Percentiles rank a stretch among this genome's conserved stretches.
phyloP scores from a whole-genome alignment of 1,139 yeast genomes.

The Suhomyces guaymorum region DNA sequence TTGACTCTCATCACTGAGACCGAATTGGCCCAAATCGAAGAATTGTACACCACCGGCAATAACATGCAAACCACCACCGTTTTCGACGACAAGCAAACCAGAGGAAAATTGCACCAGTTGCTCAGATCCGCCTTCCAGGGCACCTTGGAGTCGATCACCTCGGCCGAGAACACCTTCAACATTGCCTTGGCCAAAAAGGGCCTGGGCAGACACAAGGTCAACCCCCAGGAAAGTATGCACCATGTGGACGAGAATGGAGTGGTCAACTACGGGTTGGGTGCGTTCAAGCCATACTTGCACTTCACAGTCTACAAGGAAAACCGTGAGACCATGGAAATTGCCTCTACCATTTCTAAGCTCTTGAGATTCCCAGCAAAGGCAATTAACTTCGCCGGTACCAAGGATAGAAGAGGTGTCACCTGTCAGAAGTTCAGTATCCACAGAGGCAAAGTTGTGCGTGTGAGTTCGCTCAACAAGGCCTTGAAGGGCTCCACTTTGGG shows the following conservation, averaged over 20 bases:
- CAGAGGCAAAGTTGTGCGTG: slow-evolving; percentile 73
- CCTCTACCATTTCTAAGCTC: slow-evolving; percentile 68
- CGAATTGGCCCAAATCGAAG: slow-evolving; percentile 56
- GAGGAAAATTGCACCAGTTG: slow-evolving; percentile 78
- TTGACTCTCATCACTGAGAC: slow-evolving; percentile 58
- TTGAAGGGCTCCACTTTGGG: slow-evolving; percentile 77
- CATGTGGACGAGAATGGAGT: slow-evolving; percentile 53
- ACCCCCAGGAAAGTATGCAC: slow-evolving; percentile 47
- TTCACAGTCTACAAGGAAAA: slow-evolving; percentile 89
- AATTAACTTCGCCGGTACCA: slow-evolving; percentile 89
- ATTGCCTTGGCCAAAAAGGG: slow-evolving; percentile 51
- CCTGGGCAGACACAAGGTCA: slow-evolving; percentile 17
- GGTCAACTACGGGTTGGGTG: slow-evolving; percentile 63
- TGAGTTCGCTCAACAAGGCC: slow-evolving; percentile 72
- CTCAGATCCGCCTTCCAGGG: slow-evolving; percentile 74
- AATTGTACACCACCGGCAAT: slow-evolving; percentile 56
- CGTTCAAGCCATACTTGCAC: slow-evolving; percentile 66
- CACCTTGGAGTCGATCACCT: slow-evolving; percentile 76
- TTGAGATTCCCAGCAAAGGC: slow-evolving; percentile 69
- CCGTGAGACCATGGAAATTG: slow-evolving; percentile 96
- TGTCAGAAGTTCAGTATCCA: slow-evolving; percentile 79
- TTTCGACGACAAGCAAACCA: slow-evolving; percentile 65
- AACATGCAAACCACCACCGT: slow-evolving; percentile 58
- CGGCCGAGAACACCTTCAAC: slow-evolving; percentile 63
- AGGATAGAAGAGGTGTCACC: slow-evolving; percentile 94